Evolutionary conservation across 1,284 basidiomycete genomes (phyloP).

Genomic region (Prillingera fragicola): DNA sequence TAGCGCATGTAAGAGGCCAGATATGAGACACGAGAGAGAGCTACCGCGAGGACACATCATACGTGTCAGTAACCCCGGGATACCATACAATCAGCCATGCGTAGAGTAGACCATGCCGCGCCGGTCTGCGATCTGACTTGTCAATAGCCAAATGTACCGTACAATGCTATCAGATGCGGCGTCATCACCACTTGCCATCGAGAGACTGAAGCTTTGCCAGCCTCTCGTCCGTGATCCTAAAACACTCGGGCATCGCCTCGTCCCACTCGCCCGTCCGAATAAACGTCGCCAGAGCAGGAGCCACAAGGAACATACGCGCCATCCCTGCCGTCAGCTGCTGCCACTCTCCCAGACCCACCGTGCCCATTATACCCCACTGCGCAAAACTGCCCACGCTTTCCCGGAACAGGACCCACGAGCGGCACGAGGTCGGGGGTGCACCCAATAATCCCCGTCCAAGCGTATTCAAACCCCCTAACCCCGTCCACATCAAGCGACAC

Average conservation of each 20-base stretch:
- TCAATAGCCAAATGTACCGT: no score
- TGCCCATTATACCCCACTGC: slow-evolving; percentile 41
- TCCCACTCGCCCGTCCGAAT: slow-evolving; percentile 33
- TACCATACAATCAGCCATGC: no score
- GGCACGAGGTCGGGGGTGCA: slow-evolving; percentile 38
- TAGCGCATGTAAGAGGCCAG: no score
- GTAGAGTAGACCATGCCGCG: no score
- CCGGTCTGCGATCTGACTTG: no score
- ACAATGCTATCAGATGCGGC: no score
- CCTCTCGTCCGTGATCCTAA: slow-evolving; percentile 29
- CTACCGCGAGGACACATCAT: no score
- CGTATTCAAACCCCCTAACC: slow-evolving; percentile 30
- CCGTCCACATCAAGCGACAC: slow-evolving; percentile 10
- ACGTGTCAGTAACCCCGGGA: no score
- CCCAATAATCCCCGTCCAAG: slow-evolving; percentile 40
- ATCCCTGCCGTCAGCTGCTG: slow-evolving; percentile 18
- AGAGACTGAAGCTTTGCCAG: slow-evolving; percentile 23
- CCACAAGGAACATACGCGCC: slow-evolving; percentile 44
- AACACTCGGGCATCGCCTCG: slow-evolving; percentile 28
- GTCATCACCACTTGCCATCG: no score
- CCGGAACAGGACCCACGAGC: slow-evolving; percentile 34
- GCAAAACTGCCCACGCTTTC: slow-evolving; percentile 32
- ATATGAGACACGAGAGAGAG: no score
- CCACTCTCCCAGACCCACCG: slow-evolving; percentile 20
- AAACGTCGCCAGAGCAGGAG: slow-evolving; percentile 31